A percentile compares a stretch with the other conserved stretches of the same genome.
Conservation (phyloP, 2,329 filamentous ascomycete species). For the Monilinia fructicola region DNA sequence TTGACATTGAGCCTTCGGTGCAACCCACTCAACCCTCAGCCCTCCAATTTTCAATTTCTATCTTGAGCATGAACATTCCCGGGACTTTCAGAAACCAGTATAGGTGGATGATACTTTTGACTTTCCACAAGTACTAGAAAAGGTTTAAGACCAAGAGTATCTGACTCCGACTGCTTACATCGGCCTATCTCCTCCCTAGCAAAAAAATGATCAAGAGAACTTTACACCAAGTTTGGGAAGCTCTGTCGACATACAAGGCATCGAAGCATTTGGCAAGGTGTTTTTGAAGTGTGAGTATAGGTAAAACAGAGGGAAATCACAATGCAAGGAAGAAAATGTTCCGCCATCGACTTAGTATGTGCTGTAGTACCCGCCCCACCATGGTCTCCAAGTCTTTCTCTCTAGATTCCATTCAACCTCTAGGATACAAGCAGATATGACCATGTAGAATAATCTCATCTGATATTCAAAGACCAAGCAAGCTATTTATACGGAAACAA, state of each 20-base stretch:
- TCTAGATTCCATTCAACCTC: neutral
- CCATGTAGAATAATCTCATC: neutral
- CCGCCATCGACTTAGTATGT: neutral
- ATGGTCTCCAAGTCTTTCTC: neutral
- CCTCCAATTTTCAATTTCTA: neutral
- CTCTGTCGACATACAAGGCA: neutral
- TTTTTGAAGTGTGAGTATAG: neutral
- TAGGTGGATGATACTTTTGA: fast-evolving
- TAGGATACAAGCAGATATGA: neutral
- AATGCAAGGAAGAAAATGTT: neutral
- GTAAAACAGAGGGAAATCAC: neutral
- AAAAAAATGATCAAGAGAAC: neutral
- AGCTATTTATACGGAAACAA: neutral
- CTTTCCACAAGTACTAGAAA: neutral
- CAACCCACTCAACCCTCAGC: neutral
- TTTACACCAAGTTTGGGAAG: neutral
- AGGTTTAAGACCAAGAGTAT: neutral
- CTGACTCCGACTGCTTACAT: neutral
- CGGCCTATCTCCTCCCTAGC: neutral
- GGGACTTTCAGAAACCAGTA: fast-evolving
- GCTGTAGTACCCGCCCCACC: neutral
- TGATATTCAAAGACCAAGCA: neutral
- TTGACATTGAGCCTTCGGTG: neutral
- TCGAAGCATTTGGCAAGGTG: neutral
- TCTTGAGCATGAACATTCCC: neutral